Conservation (phyloP, 306 rosid species). For the Pyrus pyrifolia region DNA sequence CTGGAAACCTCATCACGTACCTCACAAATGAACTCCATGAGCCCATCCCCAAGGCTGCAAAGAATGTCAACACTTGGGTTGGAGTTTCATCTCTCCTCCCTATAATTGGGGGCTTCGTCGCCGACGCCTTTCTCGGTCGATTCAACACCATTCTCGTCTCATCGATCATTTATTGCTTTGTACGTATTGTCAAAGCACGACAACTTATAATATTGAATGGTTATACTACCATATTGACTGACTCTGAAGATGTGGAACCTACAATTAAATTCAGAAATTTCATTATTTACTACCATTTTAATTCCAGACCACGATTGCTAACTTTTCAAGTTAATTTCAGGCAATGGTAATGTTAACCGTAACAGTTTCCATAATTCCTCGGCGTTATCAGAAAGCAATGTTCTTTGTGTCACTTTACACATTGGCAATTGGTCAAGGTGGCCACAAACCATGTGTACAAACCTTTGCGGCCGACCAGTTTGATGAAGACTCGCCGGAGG, state of each 20-base stretch:
- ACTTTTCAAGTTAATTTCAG: neutral
- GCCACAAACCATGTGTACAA: slow-evolving; percentile 73
- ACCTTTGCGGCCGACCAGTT: slow-evolving; percentile 84
- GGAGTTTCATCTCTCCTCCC: slow-evolving; percentile 37
- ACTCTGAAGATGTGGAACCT: slow-evolving; percentile 18
- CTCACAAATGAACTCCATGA: slow-evolving; percentile 30
- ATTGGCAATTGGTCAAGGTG: slow-evolving; percentile 59
- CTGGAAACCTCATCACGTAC: slow-evolving; percentile 32
- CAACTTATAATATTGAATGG: too few species aligned
- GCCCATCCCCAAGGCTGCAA: slow-evolving; percentile 24
- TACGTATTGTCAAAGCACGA: neutral
- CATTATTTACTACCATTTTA: neutral
- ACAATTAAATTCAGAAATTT: neutral
- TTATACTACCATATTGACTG: too few species aligned
- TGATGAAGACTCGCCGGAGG: slow-evolving; percentile 44
- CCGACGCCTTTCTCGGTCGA: slow-evolving; percentile 41
- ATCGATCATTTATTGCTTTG: slow-evolving; percentile 24
- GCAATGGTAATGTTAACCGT: slow-evolving; percentile 5
- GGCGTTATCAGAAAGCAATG: slow-evolving; percentile 8
- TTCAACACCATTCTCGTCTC: slow-evolving; percentile 34
- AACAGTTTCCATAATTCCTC: slow-evolving; percentile 18
- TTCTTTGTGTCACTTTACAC: slow-evolving; percentile 46
- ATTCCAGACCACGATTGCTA: neutral
- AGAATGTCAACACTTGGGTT: slow-evolving; percentile 40
- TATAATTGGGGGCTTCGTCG: slow-evolving; percentile 35